phyloP scores from a whole-genome alignment of 768 basidiomycete species.

The Kondoa malvinella region DNA sequence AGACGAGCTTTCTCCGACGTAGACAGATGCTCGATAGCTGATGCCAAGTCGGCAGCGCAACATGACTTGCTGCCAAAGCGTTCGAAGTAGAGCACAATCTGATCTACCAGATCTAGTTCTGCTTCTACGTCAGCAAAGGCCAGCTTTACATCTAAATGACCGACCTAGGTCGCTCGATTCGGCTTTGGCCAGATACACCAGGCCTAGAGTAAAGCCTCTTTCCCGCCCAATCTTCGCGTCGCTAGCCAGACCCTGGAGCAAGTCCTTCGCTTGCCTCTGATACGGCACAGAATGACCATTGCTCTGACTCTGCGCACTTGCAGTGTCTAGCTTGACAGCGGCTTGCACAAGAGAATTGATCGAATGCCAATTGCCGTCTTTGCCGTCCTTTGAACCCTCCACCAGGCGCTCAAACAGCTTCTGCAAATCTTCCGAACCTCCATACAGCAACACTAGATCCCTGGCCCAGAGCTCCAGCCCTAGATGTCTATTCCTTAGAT shows the following conservation, averaged over 20 bases:
- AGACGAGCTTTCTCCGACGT: no score
- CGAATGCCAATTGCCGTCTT: constrained; percentile 28
- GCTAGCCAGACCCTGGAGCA: constrained; percentile 13
- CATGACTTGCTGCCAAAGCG: constrained; percentile 63
- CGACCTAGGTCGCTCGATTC: constrained; percentile 34
- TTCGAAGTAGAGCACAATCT: constrained; percentile 53
- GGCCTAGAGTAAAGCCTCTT: constrained; percentile 53
- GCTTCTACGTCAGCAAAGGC: constrained; percentile 23
- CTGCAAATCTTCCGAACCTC: not conserved
- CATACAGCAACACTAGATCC: constrained; percentile 15
- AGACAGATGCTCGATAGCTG: constrained; percentile 40
- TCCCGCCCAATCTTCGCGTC: constrained; percentile 41
- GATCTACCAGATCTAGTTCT: constrained; percentile 19
- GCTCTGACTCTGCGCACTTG: not conserved
- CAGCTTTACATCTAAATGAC: constrained; percentile 20
- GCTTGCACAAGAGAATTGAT: constrained; percentile 21
- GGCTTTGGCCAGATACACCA: constrained; percentile 44
- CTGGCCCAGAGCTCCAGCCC: constrained; percentile 24
- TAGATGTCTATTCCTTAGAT: constrained; percentile 17
- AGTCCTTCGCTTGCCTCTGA: not conserved
- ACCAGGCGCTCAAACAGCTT: constrained; percentile 7
- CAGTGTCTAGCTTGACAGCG: constrained; percentile 11
- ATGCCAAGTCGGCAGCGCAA: constrained; percentile 68
- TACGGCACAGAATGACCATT: not conserved
- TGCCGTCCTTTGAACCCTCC: constrained; percentile 2